A percentile compares a stretch with the other conserved stretches of the same genome.
Conservation (phyloP, 2,329 filamentous ascomycete genomes). For the Thielaviopsis populi region DNA sequence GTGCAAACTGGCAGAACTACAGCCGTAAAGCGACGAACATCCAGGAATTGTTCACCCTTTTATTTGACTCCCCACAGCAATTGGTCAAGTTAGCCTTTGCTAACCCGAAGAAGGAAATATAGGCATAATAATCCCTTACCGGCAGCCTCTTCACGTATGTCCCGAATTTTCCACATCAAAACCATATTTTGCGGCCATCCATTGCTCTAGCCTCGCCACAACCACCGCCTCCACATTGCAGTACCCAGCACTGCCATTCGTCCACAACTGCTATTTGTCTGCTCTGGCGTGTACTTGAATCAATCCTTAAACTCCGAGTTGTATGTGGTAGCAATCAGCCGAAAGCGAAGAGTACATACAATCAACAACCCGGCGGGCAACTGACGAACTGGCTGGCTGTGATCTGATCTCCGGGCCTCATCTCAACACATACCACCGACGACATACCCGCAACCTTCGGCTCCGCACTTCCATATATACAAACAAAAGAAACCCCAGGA, state of each 20-base stretch:
- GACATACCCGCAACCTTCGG: background rate
- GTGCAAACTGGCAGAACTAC: background rate
- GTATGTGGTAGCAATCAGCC: background rate
- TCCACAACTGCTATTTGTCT: background rate
- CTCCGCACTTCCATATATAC: background rate
- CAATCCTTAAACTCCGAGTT: background rate
- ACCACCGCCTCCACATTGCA: background rate
- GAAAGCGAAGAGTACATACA: background rate
- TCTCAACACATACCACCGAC: background rate
- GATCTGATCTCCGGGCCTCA: background rate
- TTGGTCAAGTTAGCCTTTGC: background rate
- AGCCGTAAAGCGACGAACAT: background rate
- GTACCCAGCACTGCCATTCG: background rate
- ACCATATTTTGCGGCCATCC: background rate
- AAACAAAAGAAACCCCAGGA: background rate
- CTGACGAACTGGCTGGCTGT: background rate
- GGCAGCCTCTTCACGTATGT: conserved; percentile 13
- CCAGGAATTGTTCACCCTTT: background rate
- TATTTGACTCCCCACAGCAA: background rate
- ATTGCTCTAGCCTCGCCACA: background rate
- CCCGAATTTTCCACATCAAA: conserved; percentile 7
- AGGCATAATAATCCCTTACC: background rate
- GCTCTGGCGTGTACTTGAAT: background rate
- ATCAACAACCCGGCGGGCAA: background rate
- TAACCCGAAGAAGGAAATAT: conserved; percentile 14